Base-by-base conservation (phyloP, 2,329 filamentous ascomycete genomes). In the Sclerotinia trifoliorum region DNA sequence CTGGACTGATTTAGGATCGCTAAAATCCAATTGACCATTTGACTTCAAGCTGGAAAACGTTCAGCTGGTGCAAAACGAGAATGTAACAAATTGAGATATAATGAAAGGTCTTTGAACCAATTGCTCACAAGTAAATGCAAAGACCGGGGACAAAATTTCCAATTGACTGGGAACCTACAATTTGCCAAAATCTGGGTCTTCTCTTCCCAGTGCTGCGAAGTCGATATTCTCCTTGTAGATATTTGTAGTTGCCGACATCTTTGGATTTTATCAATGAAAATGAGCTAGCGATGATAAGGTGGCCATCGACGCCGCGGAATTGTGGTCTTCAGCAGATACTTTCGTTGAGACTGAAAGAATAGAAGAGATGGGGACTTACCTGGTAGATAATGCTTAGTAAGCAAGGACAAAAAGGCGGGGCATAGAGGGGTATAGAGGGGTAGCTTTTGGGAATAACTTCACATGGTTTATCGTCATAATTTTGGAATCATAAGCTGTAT, bases 11-110 rank as follows among this genome's bases (percentile, higher is more conserved):
- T 84, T 81, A 5, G 94, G 90, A 74, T 97, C 85, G 64, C 87
- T 89, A 74, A 98, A 98, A 79, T 97, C 88, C 35, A 97, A 82
- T 71, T 89, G 86, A 11, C 82, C 83, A 70, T 85, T 85, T 62
- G 78, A 71, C 73, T 83, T 85, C 44, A 86, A 75, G 68, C 84
- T 86, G 71, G 13, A 66, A 35, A 8, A 32, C 49, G 19, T 46
- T 71, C 64, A 72, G 70, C 51, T n/a, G 46, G 15, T 19, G 52
- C 51, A 55, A 39, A 26, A 44, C 5, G 42, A n/a, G 3, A 29
- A 32, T 29, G 5, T 21, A 21, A 39, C 10, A 52, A 21, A 6
- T 11, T 11, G 29, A 42, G 19, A 17, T 51, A 48, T 21, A 35
- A 49, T 13, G n/a, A n/a, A 19, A 39, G 46, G n/a, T 32, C 19